Base-by-base conservation (phyloP, 225 moss, liverwort and hornwort genomes). In the Rhytidiadelphus loreus region DNA sequence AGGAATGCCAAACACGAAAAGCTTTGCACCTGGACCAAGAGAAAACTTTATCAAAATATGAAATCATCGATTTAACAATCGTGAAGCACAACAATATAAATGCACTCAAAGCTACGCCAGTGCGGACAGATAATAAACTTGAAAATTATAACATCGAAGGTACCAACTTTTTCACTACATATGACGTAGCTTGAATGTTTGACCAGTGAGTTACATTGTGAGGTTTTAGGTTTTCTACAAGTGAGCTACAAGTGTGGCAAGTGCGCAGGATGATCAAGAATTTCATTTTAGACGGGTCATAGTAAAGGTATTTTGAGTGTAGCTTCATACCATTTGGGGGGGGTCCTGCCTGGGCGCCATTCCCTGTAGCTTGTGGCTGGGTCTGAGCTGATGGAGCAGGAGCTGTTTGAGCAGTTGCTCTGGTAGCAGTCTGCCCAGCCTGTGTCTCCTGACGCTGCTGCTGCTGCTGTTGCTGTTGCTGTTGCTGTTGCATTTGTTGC, bases 1-100 rank as follows among this genome's bases (percentile, higher is more conserved):
- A 90, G 94, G 93, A 86, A 94, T 94, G 52, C 94, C 94, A 83
- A 95, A 95, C 6, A 95, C 93, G 19, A 94, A 94, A 64, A 94
- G 89, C 85, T 94, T 94, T 28, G 93, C 90, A 78, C 93, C 94
- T 94, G 85, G 29, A 77, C 22, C 84, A 81, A 70, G 44, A 23
- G n/a, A 14, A 39, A 11, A 37, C 6, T 59, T 35, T 6, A 24
- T 35, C 8, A 24, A 9, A 7, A 26, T 25, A 62, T 17, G 33
- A 74, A 61, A 32, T 30, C 23, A 50, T 41, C 28, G 21, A 58
- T 74, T 57, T 15, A 39, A 56, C 25, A 75, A 81, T 29, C 8
- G 4, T 35, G 59, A 78, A 86, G 57, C 62, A 48, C 46, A 70
- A 63, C 81, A 71, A 25, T 55, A n/a, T 6, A 74, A 86, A 25